Base-by-base conservation (phyloP, 352 stramenopile species). In the Phytophthora capsici region DNA sequence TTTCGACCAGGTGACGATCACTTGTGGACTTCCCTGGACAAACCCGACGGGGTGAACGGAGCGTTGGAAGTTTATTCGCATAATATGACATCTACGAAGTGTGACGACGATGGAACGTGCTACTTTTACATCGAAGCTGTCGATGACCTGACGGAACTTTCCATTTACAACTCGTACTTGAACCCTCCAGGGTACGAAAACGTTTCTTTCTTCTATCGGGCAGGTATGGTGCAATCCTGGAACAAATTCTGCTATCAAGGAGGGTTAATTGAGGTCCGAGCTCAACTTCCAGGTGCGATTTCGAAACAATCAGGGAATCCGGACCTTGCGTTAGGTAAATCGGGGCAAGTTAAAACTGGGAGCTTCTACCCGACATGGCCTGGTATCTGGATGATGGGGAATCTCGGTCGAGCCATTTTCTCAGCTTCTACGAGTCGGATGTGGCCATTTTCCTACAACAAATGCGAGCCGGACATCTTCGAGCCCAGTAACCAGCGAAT, bases 171-270 rank as follows among this genome's bases (percentile, higher is more conserved):
- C 44, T 45, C 63, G 2, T 88, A 82, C 59, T 23, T 74, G 7
- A 66, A 74, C 20, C 73, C 77, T 10, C 77, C 81, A n/a, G 47
- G 19, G 14, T 87, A 77, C 50, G 48, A 85, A 51, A 71, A 67
- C 17, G 70, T 75, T 16, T 49, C 59, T 4, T 89, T 85, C 60
- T 67, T 49, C 53, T 89, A 90, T 43, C 59, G 70, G 30, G 86
- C 78, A 19, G 93, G 71, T 3, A 98, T 98, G 91, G 48, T 98
- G 2, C 91, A 98, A 70, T 84, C 71, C 0, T 98, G 93, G 94
- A 97, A 98, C 67, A 98, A 98, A 47, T 98, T 98, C 63, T 98
- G 94, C 67, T 98, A 98, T 62, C 95, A 96, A 40, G 94, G 93
- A 4, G 94, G 94, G 10, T 85, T 98, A 50, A 71, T 98, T n/a